Conservation (phyloP, 1,139 yeast species). For the Candida sanyaensis region DNA sequence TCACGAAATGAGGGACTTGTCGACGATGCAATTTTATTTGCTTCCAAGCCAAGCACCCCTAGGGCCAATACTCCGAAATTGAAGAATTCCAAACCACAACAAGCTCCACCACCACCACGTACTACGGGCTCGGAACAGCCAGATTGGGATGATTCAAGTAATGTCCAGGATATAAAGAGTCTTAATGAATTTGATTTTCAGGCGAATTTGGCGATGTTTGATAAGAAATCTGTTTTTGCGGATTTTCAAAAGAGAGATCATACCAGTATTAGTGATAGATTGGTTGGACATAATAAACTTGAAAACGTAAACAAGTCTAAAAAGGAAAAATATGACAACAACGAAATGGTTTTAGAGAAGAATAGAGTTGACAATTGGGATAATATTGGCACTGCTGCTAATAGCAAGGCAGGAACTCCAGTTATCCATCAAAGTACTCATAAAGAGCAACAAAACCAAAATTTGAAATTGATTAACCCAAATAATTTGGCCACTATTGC, state of each 20-base stretch:
- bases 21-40: slow-evolving; percentile 32
- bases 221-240: slow-evolving; percentile 77
- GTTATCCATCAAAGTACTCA: slow-evolving; percentile 6
- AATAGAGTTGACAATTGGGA: slow-evolving; percentile 61
- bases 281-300: slow-evolving; percentile 74
- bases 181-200: slow-evolving; percentile 84
- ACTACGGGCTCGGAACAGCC: slow-evolving; percentile 10
- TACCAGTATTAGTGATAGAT: slow-evolving; percentile 58
- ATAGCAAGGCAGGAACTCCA: slow-evolving; percentile 7
- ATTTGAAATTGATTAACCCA: slow-evolving; percentile 22
- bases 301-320: slow-evolving; percentile 31
- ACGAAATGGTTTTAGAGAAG: slow-evolving; percentile 70
- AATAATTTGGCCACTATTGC: slow-evolving; percentile 42
- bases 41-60: slow-evolving; percentile 16
- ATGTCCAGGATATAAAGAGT: slow-evolving; percentile 48
- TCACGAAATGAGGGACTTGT: slow-evolving; percentile 12
- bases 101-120: background rate
- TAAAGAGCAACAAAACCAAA: slow-evolving; percentile 12
- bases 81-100: slow-evolving; percentile 3
- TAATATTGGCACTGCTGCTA: slow-evolving; percentile 28
- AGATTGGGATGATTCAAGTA: slow-evolving; percentile 52
- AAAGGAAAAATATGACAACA: slow-evolving; percentile 57
- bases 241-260: slow-evolving; percentile 69
- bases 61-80: slow-evolving; percentile 20
- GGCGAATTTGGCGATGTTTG: slow-evolving; percentile 79